Conservation (phyloP, 352 stramenopile species). For the Phytopythium mirpurense region DNA sequence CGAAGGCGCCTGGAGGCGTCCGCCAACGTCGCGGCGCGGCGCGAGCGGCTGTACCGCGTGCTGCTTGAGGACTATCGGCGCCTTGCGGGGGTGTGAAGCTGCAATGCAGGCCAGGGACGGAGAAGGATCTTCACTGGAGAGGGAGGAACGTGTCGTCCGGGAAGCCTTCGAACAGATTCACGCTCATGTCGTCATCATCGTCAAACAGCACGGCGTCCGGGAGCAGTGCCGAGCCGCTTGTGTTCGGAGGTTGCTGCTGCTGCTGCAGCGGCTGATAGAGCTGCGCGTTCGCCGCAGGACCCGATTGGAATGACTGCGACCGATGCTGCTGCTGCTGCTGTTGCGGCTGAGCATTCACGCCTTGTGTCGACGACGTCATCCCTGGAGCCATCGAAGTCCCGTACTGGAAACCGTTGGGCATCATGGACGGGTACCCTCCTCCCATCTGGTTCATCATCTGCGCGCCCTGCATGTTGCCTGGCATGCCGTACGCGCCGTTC, state of each 20-base stretch:
- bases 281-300: neutral
- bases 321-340: conserved; percentile 18
- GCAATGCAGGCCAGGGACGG: neutral
- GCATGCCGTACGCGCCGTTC: conserved; percentile 22
- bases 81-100: conserved; percentile 7
- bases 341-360: conserved; percentile 10
- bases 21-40: conserved; percentile 30
- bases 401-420: conserved; percentile 43
- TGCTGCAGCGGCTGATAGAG: conserved; percentile 14
- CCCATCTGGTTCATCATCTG: conserved; percentile 55
- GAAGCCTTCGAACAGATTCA: conserved; percentile 75
- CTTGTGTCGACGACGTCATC: neutral
- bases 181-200: conserved; percentile 26
- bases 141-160: conserved; percentile 64
- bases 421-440: conserved; percentile 23
- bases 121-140: neutral
- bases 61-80: conserved; percentile 41
- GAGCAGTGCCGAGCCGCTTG: conserved; percentile 15
- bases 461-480: conserved; percentile 25
- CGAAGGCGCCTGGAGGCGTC: conserved; percentile 42
- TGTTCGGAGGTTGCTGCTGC: conserved; percentile 11
- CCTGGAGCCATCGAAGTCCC: neutral
- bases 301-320: conserved; percentile 6
- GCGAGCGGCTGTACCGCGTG: conserved; percentile 48
- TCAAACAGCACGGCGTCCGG: conserved; percentile 33